A percentile compares a stretch with the other conserved stretches of the same genome.
Evolutionary conservation across 257 asterid species (phyloP).

Genomic region (Scutellaria barbata): DNA sequence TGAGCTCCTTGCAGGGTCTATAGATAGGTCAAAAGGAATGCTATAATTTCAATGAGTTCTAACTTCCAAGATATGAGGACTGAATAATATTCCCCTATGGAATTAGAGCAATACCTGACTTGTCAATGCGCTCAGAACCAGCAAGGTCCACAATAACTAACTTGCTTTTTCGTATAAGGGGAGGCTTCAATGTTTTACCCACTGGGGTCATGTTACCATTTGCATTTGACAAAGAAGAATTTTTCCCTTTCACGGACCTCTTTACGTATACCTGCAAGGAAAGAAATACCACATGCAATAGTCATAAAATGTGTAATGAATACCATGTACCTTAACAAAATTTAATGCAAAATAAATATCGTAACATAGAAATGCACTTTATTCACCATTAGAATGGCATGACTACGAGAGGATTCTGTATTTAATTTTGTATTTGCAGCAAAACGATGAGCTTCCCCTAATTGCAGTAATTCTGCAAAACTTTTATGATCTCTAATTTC

Average conservation of each 20-base stretch:
- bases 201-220: slow-evolving; percentile 53
- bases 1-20: neutral
- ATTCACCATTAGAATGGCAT: slow-evolving; percentile 84
- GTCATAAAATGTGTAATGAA: slow-evolving; percentile 6
- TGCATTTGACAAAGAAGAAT: slow-evolving; percentile 56
- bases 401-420: slow-evolving; percentile 95
- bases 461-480: slow-evolving; percentile 64
- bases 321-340: slow-evolving; percentile 10
- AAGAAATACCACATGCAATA: slow-evolving; percentile 21
- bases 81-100: slow-evolving; percentile 14
- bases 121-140: slow-evolving; percentile 89
- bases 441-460: slow-evolving; percentile 89
- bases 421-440: slow-evolving; percentile 87
- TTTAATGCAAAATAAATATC: slow-evolving; percentile 6
- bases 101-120: slow-evolving; percentile 61
- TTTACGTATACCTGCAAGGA: slow-evolving; percentile 62
- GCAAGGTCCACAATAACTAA: slow-evolving; percentile 90
- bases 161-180: slow-evolving; percentile 78
- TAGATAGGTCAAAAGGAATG: neutral
- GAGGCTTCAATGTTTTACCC: slow-evolving; percentile 64
- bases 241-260: slow-evolving; percentile 73
- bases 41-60: neutral
- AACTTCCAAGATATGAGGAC: slow-evolving; percentile 7
- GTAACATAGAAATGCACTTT: slow-evolving; percentile 16
- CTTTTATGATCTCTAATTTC: slow-evolving; percentile 75